A percentile compares a stretch with the other conserved stretches of the same genome.
Evolutionary conservation across 23 red algal species (phyloP).

Genomic region (Gracilaria vermiculophylla): DNA sequence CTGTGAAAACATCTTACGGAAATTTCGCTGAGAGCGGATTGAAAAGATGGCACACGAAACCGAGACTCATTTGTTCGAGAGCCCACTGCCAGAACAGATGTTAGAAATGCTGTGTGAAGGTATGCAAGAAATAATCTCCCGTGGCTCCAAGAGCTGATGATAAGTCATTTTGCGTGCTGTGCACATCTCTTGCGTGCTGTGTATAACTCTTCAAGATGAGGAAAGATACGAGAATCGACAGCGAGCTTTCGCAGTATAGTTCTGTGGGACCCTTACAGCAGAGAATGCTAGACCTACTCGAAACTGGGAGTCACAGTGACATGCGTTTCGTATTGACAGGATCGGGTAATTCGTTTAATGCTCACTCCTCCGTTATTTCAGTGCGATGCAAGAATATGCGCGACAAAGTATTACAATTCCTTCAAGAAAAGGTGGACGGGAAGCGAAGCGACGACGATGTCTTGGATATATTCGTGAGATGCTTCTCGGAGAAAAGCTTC

Average conservation of each 20-base stretch:
- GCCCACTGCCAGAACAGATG: too few relatives aligned
- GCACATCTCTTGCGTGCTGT: background rate
- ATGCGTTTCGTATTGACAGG: background rate
- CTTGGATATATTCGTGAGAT: background rate
- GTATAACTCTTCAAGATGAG: background rate
- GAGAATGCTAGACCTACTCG: conserved; percentile 31
- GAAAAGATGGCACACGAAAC: background rate
- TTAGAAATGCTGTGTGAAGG: background rate
- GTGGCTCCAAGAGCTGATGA: background rate
- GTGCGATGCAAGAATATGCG: conserved; percentile 31
- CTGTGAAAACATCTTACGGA: too few relatives aligned
- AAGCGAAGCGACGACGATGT: background rate
- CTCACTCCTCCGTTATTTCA: conserved; percentile 47
- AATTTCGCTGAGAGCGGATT: too few relatives aligned
- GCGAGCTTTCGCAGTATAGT: conserved; percentile 5
- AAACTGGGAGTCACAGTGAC: conserved; percentile 17
- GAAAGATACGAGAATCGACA: background rate
- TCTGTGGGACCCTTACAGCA: conserved; percentile 3
- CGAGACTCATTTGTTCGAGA: too few relatives aligned
- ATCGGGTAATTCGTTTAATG: background rate
- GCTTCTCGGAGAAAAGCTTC: background rate
- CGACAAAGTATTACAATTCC: background rate
- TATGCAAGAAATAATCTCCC: background rate
- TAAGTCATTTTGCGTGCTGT: background rate
- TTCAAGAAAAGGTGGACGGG: background rate